Base-by-base conservation (phyloP, 164 flowering plant species). In the Liriodendron chinense region DNA sequence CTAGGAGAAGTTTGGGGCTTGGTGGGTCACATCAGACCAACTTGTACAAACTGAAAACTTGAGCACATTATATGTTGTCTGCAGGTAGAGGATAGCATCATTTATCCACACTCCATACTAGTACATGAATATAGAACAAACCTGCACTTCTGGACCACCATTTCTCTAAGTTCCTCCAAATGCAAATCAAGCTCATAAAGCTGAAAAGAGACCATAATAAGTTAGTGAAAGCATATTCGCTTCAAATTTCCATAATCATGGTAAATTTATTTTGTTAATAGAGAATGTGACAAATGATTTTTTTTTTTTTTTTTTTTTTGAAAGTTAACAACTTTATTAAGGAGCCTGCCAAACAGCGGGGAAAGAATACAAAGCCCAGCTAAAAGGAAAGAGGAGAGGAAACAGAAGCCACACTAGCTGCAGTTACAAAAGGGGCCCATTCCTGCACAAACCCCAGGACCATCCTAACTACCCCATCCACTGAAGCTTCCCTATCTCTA, bases 71-170 rank as follows among this genome's bases (percentile, higher is more conserved):
- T n/a, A n/a, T 53, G 18, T 53, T 10, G 10, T 10, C 18, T 7
- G 18, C 18, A 53, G 13, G 59, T 16, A 2, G 59, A 10, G 59
- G 59, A 53, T 10, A 12, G 16, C 3, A 53, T 10, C 59, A 0
- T 10, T 53, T 12, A 53, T 53, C 59, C 2, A 16, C n/a, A n/a
- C n/a, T n/a, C n/a, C n/a, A 9, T 53, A 34, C 59, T 10, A 10
- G 59, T 53, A 53, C 16, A 1, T 10, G 59, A 14, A 12, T 47
- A 18, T 16, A 24, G 64, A 78, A 78, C 90, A 74, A 74, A 95
- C 99, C 99, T 96, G 96, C 97, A 96, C 28, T 87, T 89, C 69
- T 84, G 91, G 75, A 94, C 87, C 76, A 90, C 90, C 80, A 72
- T 78, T 78, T 92, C 97, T 79, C 92, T 86, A 12, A 96, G 87